A percentile compares a stretch with the other conserved stretches of the same genome.
Evolutionary conservation across 148 eudicot genomes (phyloP).

Genomic region (Fagopyrum homotropicum): DNA sequence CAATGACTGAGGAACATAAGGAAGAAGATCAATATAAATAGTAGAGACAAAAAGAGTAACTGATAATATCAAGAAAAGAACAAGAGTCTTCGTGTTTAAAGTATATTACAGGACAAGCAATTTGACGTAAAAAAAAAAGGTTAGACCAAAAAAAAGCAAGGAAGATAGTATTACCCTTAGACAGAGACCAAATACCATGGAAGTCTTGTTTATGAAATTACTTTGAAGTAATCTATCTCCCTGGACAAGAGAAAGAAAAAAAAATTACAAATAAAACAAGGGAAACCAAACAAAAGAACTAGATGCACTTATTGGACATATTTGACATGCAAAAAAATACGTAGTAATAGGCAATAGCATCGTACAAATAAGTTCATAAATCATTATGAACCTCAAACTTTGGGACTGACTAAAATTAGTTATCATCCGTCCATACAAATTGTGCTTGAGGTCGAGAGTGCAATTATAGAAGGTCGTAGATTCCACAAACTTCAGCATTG

Average conservation of each 20-base stretch:
- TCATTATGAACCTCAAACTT: background rate
- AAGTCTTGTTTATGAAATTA: conserved; percentile 90
- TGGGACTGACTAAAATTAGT: background rate
- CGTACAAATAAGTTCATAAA: background rate
- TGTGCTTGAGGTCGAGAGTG: background rate
- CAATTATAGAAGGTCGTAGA: background rate
- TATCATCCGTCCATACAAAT: background rate
- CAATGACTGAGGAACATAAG: conserved; percentile 50
- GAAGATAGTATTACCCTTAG: conserved; percentile 50
- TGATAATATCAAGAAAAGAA: background rate
- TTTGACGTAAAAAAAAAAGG: background rate
- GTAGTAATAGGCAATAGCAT: background rate
- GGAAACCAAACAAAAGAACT: background rate
- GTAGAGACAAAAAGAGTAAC: background rate
- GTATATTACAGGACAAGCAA: background rate
- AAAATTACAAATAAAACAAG: background rate
- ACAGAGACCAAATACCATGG: conserved; percentile 91
- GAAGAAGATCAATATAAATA: background rate
- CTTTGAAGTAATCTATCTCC: conserved; percentile 80
- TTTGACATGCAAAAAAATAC: background rate
- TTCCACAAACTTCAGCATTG: background rate
- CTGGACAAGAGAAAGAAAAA: conserved; percentile 34
- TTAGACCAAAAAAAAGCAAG: background rate
- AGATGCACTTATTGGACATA: background rate
- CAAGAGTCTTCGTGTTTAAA: background rate